Percentiles rank a stretch among this genome's conserved stretches.
Evolutionary conservation across 768 basidiomycete genomes (phyloP).

Genomic region (Tremella fuciformis): DNA sequence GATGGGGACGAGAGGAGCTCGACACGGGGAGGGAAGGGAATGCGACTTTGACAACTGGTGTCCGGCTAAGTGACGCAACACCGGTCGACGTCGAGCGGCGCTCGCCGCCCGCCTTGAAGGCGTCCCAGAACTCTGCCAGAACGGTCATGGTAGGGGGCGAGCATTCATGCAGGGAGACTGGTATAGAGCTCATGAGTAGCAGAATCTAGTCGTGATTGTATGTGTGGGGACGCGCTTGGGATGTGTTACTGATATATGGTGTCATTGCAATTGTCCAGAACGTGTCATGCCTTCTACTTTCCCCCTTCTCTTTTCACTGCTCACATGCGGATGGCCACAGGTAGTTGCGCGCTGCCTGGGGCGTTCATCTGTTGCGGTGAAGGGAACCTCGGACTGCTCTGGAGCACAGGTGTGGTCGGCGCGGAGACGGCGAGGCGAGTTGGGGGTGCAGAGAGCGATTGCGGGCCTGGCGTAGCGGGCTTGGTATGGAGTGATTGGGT

Average conservation of each 20-base stretch:
- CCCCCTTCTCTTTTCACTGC: too few relatives aligned
- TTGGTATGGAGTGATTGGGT: constrained; percentile 15
- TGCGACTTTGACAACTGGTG: too few relatives aligned
- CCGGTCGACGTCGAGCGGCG: too few relatives aligned
- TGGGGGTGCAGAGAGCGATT: constrained; percentile 32
- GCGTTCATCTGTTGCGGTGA: constrained; percentile 10
- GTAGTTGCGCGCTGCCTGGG: constrained; percentile 25
- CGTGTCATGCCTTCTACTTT: too few relatives aligned
- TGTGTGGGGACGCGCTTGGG: not conserved
- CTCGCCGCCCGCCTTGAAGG: too few relatives aligned
- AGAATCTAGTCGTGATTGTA: not conserved
- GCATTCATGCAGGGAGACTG: constrained; percentile 1
- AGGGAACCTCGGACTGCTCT: constrained; percentile 26
- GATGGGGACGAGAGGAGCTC: too few relatives aligned
- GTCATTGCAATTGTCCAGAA: constrained; percentile 15
- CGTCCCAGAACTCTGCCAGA: not conserved
- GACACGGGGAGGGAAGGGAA: too few relatives aligned
- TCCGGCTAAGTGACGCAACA: too few relatives aligned
- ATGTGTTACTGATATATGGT: not conserved
- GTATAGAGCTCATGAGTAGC: not conserved
- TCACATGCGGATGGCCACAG: constrained; percentile 22
- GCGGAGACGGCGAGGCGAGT: constrained; percentile 26
- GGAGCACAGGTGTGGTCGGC: constrained; percentile 30
- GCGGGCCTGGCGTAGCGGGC: constrained; percentile 4
- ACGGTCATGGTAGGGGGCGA: not conserved